Evolutionary conservation across 2,329 filamentous ascomycete genomes (phyloP).

Genomic region (Blumeria hordei): DNA sequence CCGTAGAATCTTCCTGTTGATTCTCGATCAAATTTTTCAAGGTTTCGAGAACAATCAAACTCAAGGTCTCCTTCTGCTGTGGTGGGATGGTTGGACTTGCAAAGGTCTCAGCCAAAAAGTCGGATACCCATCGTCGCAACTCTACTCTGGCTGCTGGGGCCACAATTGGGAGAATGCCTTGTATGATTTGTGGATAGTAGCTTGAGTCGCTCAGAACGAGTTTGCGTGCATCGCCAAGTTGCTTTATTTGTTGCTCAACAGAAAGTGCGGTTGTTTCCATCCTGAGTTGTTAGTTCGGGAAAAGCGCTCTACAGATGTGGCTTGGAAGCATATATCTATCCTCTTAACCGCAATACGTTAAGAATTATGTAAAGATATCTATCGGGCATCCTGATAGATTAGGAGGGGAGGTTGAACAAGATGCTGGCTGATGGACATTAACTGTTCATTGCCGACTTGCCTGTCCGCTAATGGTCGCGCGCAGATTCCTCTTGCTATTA

Average conservation of each 20-base stretch:
- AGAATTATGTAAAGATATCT: background rate
- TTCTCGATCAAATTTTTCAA: constrained; percentile 46
- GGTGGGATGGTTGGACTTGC: constrained; percentile 63
- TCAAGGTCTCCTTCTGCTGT: constrained; percentile 59
- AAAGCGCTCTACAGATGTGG: background rate
- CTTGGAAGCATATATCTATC: background rate
- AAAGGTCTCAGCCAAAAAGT: constrained; percentile 90
- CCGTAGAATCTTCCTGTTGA: constrained; percentile 50
- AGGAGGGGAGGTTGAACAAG: too few relatives aligned
- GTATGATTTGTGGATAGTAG: constrained; percentile 80
- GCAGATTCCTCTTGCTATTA: too few relatives aligned
- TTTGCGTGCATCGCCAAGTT: constrained; percentile 75
- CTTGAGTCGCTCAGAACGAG: constrained; percentile 68
- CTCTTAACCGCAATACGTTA: constrained; percentile 5
- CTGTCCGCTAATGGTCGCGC: too few relatives aligned
- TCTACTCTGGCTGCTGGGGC: constrained; percentile 50
- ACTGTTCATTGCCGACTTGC: too few relatives aligned
- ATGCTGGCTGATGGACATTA: too few relatives aligned
- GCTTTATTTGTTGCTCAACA: constrained; percentile 54
- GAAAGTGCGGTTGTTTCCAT: constrained; percentile 31
- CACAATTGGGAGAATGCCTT: constrained; percentile 81
- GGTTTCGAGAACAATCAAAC: constrained; percentile 53
- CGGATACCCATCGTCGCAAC: constrained; percentile 81
- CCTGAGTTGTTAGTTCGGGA: constrained; percentile 3
- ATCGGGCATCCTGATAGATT: constrained; percentile 5